These are phyloP conservation scores for Parastagonospora avenae DNA, from an alignment of 2,329 filamentous ascomycete genomes.

Conservation along the genomic window DNA sequence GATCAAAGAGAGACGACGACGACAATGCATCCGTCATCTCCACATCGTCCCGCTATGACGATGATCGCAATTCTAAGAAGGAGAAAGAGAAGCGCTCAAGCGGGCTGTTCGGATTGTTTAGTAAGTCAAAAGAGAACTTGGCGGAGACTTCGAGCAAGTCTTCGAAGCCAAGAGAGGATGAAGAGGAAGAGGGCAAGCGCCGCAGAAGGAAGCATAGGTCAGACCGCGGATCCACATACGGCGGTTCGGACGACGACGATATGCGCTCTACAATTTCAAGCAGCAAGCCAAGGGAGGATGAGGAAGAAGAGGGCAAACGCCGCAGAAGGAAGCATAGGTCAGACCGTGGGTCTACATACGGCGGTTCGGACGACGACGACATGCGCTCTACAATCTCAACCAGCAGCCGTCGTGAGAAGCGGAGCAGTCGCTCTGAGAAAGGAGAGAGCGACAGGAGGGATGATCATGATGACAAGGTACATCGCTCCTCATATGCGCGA, in stretches of 20 bases:
- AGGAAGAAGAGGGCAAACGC: slow-evolving; percentile 43
- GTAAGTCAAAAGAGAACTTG: slow-evolving; percentile 50
- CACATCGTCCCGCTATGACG: slow-evolving; percentile 46
- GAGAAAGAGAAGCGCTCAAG: slow-evolving; percentile 53
- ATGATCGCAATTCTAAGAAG: slow-evolving; percentile 43
- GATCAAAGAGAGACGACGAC: slow-evolving; percentile 51
- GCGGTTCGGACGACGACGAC: slow-evolving; percentile 45
- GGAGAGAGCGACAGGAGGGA: slow-evolving; percentile 44
- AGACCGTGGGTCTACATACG: slow-evolving; percentile 46
- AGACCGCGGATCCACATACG: slow-evolving; percentile 46
- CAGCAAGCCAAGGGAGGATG: slow-evolving; percentile 48
- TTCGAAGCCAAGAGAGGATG: slow-evolving; percentile 42
- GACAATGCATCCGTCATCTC: slow-evolving; percentile 51
- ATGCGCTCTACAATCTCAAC: slow-evolving; percentile 41
- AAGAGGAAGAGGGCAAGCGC: slow-evolving; percentile 48
- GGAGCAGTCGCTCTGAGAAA: slow-evolving; percentile 45
- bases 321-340: slow-evolving; percentile 52
- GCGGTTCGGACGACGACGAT: slow-evolving; percentile 45
- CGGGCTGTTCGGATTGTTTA: slow-evolving; percentile 54
- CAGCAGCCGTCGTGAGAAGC: slow-evolving; percentile 48
- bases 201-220: slow-evolving; percentile 52
- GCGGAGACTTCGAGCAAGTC: slow-evolving; percentile 40
- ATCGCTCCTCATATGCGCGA: slow-evolving; percentile 38
- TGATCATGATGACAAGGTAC: slow-evolving; percentile 45
- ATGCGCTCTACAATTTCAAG: slow-evolving; percentile 41